phyloP scores from a whole-genome alignment of 1,284 basidiomycete species.

The Leccinum fallax region DNA sequence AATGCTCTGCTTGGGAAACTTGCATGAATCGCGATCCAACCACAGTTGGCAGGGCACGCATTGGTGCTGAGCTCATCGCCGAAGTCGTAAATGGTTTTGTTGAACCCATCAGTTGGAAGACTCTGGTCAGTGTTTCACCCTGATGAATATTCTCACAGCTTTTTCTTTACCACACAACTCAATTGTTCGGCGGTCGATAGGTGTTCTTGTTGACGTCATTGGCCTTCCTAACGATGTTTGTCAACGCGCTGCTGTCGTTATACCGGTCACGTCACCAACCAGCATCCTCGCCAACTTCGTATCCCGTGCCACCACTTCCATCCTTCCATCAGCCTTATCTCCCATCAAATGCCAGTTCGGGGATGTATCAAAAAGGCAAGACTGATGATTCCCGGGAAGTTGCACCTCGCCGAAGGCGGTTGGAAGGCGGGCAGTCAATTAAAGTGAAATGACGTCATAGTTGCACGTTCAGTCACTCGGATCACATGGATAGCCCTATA shows the following conservation, averaged over 20 bases:
- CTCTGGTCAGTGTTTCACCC: constrained; percentile 62
- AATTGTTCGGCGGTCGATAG: constrained; percentile 43
- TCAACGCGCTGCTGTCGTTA: constrained; percentile 79
- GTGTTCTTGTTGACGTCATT: constrained; percentile 79
- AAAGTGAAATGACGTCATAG: constrained; percentile 52
- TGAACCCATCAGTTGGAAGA: constrained; percentile 97
- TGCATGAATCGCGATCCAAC: constrained; percentile 96
- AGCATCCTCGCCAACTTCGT: constrained; percentile 41
- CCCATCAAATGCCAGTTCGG: constrained; percentile 49
- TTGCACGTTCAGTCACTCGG: constrained; percentile 26
- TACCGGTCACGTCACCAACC: constrained; percentile 66
- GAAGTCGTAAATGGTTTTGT: constrained; percentile 97
- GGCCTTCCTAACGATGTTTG: constrained; percentile 78
- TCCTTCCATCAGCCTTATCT: constrained; percentile 53
- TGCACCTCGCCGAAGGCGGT: constrained; percentile 59
- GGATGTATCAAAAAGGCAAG: constrained; percentile 41
- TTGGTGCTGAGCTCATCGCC: constrained; percentile 93
- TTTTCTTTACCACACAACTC: constrained; percentile 8
- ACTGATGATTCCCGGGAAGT: constrained; percentile 46
- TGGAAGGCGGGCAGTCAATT: constrained; percentile 60
- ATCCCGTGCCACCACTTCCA: constrained; percentile 45
- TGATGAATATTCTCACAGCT: constrained; percentile 13
- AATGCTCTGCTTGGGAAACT: constrained; percentile 89
- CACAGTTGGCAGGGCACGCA: constrained; percentile 84
- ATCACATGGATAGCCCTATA: constrained; percentile 30